Evolutionary conservation across 306 rosid species (phyloP).

Genomic region (Cucurbita moschata): DNA sequence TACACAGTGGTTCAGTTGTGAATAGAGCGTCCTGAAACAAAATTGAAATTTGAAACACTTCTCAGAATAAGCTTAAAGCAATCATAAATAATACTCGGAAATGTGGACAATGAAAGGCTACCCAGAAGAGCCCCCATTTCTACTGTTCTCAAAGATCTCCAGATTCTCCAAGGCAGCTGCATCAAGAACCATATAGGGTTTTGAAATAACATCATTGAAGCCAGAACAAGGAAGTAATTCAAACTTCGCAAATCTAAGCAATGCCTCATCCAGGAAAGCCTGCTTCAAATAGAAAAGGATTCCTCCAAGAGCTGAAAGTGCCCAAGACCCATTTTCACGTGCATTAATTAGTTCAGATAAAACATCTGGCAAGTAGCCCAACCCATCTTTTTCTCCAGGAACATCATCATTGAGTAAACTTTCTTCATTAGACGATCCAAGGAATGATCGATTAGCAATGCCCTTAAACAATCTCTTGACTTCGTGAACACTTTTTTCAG

Average conservation of each 20-base stretch:
- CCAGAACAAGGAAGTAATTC: slow-evolving; percentile 73
- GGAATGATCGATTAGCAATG: slow-evolving; percentile 13
- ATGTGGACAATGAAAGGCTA: slow-evolving; percentile 19
- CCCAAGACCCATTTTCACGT: slow-evolving; percentile 39
- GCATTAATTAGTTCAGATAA: slow-evolving; percentile 47
- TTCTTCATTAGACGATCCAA: slow-evolving; percentile 12
- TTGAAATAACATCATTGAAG: slow-evolving; percentile 38
- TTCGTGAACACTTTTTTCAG: slow-evolving; percentile 46
- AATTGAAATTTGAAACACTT: slow-evolving; percentile 8
- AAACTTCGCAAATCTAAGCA: slow-evolving; percentile 80
- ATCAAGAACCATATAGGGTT: slow-evolving; percentile 86
- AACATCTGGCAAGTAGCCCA: slow-evolving; percentile 49
- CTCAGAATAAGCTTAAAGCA: slow-evolving; percentile 20
- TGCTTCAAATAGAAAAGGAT: slow-evolving; percentile 81
- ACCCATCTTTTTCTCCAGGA: slow-evolving; percentile 24
- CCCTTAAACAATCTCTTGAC: slow-evolving; percentile 34
- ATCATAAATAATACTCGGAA: neutral
- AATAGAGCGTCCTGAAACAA: slow-evolving; percentile 59
- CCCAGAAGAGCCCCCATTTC: slow-evolving; percentile 86
- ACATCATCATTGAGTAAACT: neutral
- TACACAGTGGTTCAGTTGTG: slow-evolving; percentile 81
- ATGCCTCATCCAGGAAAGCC: slow-evolving; percentile 67
- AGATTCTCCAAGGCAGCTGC: slow-evolving; percentile 90
- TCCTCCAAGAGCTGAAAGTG: slow-evolving; percentile 96
- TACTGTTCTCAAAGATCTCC: slow-evolving; percentile 83